Base-by-base conservation (phyloP, 2,329 filamentous ascomycete genomes). In the Cladorrhinum sp. region DNA sequence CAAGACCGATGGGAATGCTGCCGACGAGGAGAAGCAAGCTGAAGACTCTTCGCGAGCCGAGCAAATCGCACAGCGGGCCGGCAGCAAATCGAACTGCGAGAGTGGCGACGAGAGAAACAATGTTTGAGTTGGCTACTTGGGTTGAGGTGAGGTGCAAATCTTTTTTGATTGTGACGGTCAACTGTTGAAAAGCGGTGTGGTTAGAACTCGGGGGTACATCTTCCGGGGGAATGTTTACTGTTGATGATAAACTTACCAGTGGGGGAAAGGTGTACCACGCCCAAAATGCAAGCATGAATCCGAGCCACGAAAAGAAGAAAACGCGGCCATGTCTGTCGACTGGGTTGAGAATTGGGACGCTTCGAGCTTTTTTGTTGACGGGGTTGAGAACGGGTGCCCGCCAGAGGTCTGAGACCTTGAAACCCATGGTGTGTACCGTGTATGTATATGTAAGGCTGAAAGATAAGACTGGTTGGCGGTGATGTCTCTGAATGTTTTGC, bases 251-350 rank as follows among this genome's bases (percentile, higher is more conserved):
- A 74, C 82, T 76, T 80, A 91, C 86, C 72, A 95, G 78, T 67
- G 92, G 92, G 66, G 92, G 91, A 75, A 96, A 96, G 1, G 92
- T 90, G 79, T 96, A 96, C 90, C 89, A 96, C 10, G 91, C 92
- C 82, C 91, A 90, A 75, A 96, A 96, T 8, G 90, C 88, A 58
- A 93, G 83, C 82, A 95, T 87, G 75, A 95, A 95, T 2, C 90
- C 90, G 49, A 92, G 81, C 86, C 90, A 95, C 1, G 89, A 90
- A 77, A 96, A 96, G 79, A 93, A 92, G 75, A 96, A 96, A 0
- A 95, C 92, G 6, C 91, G 83, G 42, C 92, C 92, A 79, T 96
- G 92, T 67, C 86, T 79, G 73, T 96, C 83, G 68, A 92, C 71
- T 0, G 88, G 84, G 73, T 96, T 96, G 62, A 96, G 77, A 18